Conservation (phyloP, 768 basidiomycete genomes). For the Mycena venus region DNA sequence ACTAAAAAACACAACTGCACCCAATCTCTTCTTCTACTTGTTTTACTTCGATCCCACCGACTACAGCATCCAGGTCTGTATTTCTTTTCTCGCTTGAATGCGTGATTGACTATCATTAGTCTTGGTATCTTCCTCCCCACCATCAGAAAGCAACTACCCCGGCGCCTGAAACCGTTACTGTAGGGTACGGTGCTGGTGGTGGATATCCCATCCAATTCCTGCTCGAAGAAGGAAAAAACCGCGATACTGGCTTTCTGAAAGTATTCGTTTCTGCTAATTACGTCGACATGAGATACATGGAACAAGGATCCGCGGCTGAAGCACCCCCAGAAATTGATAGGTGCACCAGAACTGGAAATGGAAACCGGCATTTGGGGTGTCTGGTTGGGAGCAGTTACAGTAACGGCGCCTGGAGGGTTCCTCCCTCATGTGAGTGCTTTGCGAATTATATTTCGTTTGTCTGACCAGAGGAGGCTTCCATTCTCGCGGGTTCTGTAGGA, state of each 20-base stretch:
- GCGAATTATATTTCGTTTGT: background rate
- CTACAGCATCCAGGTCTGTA: background rate
- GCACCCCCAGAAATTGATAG: background rate
- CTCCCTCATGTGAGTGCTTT: background rate
- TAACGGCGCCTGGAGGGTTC: background rate
- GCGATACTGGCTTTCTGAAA: background rate
- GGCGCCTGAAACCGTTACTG: background rate
- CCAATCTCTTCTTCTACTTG: background rate
- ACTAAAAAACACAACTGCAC: background rate
- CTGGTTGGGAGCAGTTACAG: background rate
- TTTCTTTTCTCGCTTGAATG: background rate
- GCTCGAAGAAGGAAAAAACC: background rate
- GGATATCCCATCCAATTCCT: background rate
- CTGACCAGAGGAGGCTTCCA: background rate
- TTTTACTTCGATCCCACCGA: background rate
- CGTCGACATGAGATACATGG: background rate
- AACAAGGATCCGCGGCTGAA: background rate
- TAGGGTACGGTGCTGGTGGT: background rate
- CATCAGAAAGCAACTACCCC: background rate
- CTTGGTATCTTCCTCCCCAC: background rate
- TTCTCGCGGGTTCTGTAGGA: background rate
- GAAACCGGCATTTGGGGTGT: constrained; percentile 3
- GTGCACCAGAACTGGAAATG: background rate
- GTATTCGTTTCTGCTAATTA: background rate
- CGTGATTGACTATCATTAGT: background rate